Evolutionary conservation across 805 yeast genomes (phyloP).

Genomic region (Phaffomyces thermotolerans): DNA sequence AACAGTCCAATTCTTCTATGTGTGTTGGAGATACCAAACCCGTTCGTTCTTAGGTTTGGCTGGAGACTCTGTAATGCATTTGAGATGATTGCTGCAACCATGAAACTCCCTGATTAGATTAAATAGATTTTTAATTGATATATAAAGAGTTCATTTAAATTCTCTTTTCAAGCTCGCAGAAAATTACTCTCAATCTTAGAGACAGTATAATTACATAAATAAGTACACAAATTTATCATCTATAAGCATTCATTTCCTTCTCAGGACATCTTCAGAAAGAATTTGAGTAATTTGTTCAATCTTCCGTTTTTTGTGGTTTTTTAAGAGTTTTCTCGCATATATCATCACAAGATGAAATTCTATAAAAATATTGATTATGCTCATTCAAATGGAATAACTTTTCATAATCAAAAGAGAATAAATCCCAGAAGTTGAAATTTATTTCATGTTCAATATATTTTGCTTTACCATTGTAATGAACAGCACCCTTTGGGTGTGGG

Average conservation of each 20-base stretch:
- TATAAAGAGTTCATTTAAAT: background rate
- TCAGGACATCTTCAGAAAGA: too few relatives aligned
- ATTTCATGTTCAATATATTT: conserved; percentile 7
- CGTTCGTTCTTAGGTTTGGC: conserved; percentile 32
- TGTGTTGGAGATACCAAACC: conserved; percentile 35
- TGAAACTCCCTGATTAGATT: background rate
- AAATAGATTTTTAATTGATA: background rate
- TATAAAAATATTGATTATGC: conserved; percentile 17
- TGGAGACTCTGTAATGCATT: conserved; percentile 25
- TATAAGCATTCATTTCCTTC: too few relatives aligned
- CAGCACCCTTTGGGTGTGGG: conserved; percentile 27
- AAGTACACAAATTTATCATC: too few relatives aligned
- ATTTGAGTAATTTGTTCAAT: background rate
- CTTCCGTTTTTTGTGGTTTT: conserved; percentile 1
- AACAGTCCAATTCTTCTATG: conserved; percentile 33
- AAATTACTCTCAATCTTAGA: too few relatives aligned
- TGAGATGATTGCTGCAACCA: conserved; percentile 12
- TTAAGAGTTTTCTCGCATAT: conserved; percentile 2
- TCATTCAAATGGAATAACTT: conserved; percentile 14
- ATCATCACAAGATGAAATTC: conserved; percentile 14
- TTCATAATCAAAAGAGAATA: conserved; percentile 12
- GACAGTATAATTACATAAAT: too few relatives aligned
- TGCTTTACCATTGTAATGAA: conserved; percentile 14
- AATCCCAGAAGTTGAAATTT: conserved; percentile 12
- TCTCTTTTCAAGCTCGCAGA: background rate